Percentiles rank a stretch among this genome's conserved stretches.
phyloP scores from a whole-genome alignment of 352 stramenopile species.

The Phytophthora pseudosyringae region DNA sequence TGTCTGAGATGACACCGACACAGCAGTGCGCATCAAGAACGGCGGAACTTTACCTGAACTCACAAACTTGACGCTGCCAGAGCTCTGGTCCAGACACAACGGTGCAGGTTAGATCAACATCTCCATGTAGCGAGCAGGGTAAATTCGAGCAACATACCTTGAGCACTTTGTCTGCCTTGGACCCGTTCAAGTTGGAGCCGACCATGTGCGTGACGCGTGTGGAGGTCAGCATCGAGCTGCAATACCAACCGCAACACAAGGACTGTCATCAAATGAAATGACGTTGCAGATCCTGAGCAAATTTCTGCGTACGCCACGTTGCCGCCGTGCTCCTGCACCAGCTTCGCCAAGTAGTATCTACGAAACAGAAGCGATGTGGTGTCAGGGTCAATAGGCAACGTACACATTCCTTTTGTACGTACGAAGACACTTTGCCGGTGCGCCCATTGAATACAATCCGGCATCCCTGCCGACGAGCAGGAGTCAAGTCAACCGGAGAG shows the following conservation, averaged over 20 bases:
- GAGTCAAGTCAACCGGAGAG: background rate
- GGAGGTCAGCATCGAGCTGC: conserved; percentile 44
- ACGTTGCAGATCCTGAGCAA: background rate
- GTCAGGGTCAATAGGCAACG: background rate
- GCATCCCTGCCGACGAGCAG: conserved; percentile 56
- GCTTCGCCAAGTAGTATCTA: conserved; percentile 85
- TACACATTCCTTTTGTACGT: conserved; percentile 17
- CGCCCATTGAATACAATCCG: conserved; percentile 83
- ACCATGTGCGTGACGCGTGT: conserved; percentile 85
- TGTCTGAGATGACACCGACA: background rate
- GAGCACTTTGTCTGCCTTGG: conserved; percentile 75
- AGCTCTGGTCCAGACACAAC: conserved; percentile 36
- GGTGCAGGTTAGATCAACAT: conserved; percentile 6
- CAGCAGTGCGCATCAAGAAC: background rate
- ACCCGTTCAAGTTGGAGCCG: conserved; percentile 75
- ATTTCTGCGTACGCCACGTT: conserved; percentile 59
- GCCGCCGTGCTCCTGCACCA: conserved; percentile 78
- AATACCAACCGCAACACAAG: conserved; percentile 6
- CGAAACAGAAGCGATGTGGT: conserved; percentile 3
- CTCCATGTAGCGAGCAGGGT: background rate
- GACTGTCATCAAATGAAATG: conserved; percentile 2
- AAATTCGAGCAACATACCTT: conserved; percentile 45
- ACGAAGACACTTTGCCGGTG: conserved; percentile 86
- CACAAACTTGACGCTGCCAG: conserved; percentile 71
- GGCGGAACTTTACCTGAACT: conserved; percentile 48